A percentile compares a stretch with the other conserved stretches of the same genome.
Evolutionary conservation across 129 eudicot species (phyloP).

Genomic region (Erigeron canadensis): DNA sequence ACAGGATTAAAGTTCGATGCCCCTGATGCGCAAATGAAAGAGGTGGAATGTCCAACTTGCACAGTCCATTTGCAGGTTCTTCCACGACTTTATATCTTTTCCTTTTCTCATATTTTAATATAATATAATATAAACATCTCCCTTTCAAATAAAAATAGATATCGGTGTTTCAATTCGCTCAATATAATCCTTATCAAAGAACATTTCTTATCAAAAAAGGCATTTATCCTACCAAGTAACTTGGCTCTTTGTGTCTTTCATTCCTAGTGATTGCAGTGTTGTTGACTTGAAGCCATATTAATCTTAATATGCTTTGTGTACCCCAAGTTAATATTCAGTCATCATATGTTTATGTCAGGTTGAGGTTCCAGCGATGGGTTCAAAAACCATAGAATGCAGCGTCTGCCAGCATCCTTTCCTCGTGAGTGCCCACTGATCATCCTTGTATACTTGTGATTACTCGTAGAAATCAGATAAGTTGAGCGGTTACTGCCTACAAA

Average conservation of each 20-base stretch:
- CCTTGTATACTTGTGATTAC: slow-evolving; percentile 1
- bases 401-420: slow-evolving; percentile 87
- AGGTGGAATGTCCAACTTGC: slow-evolving; percentile 93
- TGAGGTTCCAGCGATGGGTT: slow-evolving; percentile 64
- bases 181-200: neutral
- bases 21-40: slow-evolving; percentile 50
- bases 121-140: neutral
- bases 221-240: neutral
- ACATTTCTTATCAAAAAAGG: neutral
- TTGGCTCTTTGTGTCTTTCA: neutral
- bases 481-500: neutral
- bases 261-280: neutral
- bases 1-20: slow-evolving; percentile 48
- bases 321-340: slow-evolving; percentile 3
- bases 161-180: neutral
- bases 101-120: neutral
- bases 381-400: slow-evolving; percentile 80
- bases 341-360: slow-evolving; percentile 43
- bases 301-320: neutral
- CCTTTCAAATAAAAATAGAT: neutral
- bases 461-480: neutral
- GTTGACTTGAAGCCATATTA: too few species aligned
- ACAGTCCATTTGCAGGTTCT: slow-evolving; percentile 85
- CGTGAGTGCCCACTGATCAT: slow-evolving; percentile 46
- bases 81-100: neutral